Conservation (phyloP, 345 rosid genomes). For the Citrus australasica region DNA sequence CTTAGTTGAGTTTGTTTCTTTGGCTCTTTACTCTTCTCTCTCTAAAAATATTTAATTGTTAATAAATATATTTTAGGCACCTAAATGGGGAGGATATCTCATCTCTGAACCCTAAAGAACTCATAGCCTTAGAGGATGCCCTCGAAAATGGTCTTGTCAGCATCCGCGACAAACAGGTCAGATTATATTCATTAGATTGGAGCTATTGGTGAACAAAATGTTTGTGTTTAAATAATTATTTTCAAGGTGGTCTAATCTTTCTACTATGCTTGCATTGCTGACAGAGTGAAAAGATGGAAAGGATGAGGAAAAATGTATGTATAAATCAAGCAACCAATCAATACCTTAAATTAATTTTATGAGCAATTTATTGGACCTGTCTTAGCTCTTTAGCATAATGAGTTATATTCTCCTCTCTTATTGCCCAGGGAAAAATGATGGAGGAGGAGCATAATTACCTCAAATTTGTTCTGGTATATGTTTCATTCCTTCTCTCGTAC, state of each 20-base stretch:
- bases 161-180: slow-evolving; percentile 52
- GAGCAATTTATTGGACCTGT: background rate
- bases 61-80: slow-evolving; percentile 37
- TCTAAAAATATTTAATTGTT: background rate
- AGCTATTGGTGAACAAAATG: background rate
- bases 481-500: background rate
- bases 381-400: background rate
- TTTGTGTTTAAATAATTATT: background rate
- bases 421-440: slow-evolving; percentile 27
- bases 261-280: slow-evolving; percentile 1
- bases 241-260: background rate
- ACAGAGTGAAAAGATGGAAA: slow-evolving; percentile 38
- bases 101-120: slow-evolving; percentile 54
- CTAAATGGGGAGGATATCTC: slow-evolving; percentile 68
- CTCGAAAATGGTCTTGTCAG: slow-evolving; percentile 58
- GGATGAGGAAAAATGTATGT: slow-evolving; percentile 46
- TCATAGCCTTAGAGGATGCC: slow-evolving; percentile 59
- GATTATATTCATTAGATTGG: background rate
- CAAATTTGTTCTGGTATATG: slow-evolving; percentile 36
- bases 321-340: background rate
- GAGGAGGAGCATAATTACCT: slow-evolving; percentile 46
- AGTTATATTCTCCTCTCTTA: background rate
- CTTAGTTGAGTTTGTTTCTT: background rate
- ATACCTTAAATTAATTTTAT: background rate
- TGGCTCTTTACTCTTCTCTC: background rate